Conservation (phyloP, 2,329 filamentous ascomycete genomes). For the Emmonsia crescens region DNA sequence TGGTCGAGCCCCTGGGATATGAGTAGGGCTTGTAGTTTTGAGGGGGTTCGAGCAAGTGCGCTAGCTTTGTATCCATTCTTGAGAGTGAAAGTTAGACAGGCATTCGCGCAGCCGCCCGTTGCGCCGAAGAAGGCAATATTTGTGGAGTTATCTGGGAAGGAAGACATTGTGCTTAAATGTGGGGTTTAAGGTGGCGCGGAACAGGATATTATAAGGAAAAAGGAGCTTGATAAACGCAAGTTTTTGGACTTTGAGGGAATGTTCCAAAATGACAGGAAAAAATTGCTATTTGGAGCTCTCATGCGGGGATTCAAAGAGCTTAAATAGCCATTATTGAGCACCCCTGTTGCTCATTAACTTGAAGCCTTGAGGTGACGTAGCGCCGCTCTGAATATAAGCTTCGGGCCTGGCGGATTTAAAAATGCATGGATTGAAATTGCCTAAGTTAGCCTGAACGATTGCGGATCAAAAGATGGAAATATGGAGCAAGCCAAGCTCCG, state of each 20-base stretch:
- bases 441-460: background rate
- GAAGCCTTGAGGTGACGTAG: background rate
- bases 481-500: background rate
- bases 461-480: no score
- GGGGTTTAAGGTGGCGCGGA: background rate
- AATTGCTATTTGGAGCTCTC: background rate
- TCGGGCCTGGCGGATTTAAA: no score
- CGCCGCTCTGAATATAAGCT: no score
- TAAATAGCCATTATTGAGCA: background rate
- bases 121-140: slow-evolving; percentile 42
- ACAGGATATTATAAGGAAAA: background rate
- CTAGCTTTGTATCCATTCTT: slow-evolving; percentile 35
- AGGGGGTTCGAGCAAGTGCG: slow-evolving; percentile 41
- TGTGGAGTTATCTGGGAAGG: background rate
- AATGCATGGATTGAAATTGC: no score
- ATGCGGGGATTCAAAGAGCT: background rate
- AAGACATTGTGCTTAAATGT: background rate
- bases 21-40: slow-evolving; percentile 39
- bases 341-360: background rate
- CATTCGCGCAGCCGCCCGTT: slow-evolving; percentile 39
- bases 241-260: background rate
- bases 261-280: background rate
- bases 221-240: background rate
- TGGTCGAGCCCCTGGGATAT: slow-evolving; percentile 29
- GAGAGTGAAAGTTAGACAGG: slow-evolving; percentile 36